Evolutionary conservation across 2,329 filamentous ascomycete species (phyloP).

Genomic region (Colletotrichum kahawae): DNA sequence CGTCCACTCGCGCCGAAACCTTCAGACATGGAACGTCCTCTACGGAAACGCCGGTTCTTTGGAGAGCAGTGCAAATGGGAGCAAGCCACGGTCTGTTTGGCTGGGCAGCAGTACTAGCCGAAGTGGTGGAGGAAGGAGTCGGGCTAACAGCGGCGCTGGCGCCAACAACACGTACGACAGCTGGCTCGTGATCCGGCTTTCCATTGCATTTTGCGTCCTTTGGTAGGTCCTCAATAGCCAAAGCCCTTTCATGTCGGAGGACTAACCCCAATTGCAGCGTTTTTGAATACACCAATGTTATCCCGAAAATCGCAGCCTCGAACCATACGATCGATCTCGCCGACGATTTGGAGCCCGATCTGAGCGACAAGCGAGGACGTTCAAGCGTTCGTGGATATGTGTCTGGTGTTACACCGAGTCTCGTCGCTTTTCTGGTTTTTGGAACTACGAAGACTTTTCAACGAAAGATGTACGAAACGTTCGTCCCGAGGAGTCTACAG

Average conservation of each 20-base stretch:
- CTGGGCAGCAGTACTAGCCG: not conserved
- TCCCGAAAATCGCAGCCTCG: conserved; percentile 36
- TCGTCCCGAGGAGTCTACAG: not conserved
- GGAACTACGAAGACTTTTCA: conserved; percentile 29
- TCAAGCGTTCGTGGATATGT: conserved; percentile 26
- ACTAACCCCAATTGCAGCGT: not conserved
- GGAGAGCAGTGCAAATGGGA: not conserved
- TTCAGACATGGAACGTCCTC: conserved; percentile 33
- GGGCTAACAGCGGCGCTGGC: conserved; percentile 16
- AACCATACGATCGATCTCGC: conserved; percentile 33
- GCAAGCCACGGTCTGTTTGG: conserved; percentile 10
- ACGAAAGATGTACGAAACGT: not conserved
- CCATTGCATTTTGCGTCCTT: conserved; percentile 46
- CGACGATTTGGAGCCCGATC: conserved; percentile 32
- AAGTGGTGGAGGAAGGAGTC: not conserved
- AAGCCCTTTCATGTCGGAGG: accelerated
- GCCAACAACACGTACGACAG: conserved; percentile 45
- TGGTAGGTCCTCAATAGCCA: conserved; percentile 27
- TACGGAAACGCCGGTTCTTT: conserved; percentile 29
- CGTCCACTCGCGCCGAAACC: conserved; percentile 37
- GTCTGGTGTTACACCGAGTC: conserved; percentile 27
- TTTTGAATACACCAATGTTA: conserved; percentile 12
- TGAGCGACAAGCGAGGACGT: conserved; percentile 28
- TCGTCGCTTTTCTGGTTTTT: conserved; percentile 29
- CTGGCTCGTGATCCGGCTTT: conserved; percentile 49